Conservation (phyloP, 2,329 filamentous ascomycete species). For the Trichoderma sp. region DNA sequence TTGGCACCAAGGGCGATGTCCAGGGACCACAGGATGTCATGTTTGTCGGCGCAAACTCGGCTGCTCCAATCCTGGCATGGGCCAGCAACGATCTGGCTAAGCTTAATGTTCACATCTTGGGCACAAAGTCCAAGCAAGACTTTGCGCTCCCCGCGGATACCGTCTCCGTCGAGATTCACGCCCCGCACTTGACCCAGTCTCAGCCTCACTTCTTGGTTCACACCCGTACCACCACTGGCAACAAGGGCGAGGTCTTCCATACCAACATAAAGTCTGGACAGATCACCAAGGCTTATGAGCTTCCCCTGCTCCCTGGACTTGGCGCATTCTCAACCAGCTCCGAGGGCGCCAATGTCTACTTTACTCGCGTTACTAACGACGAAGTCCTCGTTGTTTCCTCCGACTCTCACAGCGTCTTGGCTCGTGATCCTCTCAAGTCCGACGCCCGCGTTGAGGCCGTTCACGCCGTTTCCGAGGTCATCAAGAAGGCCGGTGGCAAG, state of each 20-base stretch:
- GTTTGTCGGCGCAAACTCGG: conserved; percentile 73
- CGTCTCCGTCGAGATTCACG: conserved; percentile 63
- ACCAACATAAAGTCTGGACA: conserved; percentile 67
- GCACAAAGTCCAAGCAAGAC: conserved; percentile 55
- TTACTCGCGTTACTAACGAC: conserved; percentile 74
- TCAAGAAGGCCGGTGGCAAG: conserved; percentile 61
- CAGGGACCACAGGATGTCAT: conserved; percentile 62
- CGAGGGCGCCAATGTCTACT: conserved; percentile 79
- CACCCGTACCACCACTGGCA: conserved; percentile 64
- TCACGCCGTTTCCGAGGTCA: conserved; percentile 77
- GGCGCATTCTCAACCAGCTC: conserved; percentile 79
- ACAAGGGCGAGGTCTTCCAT: conserved; percentile 85
- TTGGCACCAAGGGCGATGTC: conserved; percentile 74
- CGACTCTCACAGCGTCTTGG: conserved; percentile 70
- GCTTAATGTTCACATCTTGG: conserved; percentile 69
- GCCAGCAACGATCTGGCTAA: conserved; percentile 60
- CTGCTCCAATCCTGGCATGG: conserved; percentile 73
- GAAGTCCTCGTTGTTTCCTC: conserved; percentile 75
- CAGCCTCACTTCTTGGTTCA: conserved; percentile 83
- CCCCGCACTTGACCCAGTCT: conserved; percentile 68
- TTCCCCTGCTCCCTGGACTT: conserved; percentile 66
- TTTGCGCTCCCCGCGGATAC: conserved; percentile 49
- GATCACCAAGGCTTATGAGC: conserved; percentile 73
- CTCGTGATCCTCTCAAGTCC: conserved; percentile 64
- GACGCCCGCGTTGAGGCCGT: conserved; percentile 47